Conservation (phyloP, 75 land plant genomes). For the Picea glauca region DNA sequence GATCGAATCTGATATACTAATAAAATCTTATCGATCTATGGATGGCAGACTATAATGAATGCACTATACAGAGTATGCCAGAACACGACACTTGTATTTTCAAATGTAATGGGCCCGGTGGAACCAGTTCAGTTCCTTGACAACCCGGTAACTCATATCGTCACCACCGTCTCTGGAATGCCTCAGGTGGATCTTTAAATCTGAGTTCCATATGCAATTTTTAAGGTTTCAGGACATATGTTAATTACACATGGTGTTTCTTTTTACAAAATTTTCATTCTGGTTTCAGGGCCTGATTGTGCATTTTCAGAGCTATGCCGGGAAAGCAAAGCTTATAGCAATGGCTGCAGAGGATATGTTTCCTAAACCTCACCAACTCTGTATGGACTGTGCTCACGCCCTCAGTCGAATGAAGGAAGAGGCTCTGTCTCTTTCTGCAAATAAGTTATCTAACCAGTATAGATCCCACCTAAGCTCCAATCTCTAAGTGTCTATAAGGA, state of each 20-base stretch:
- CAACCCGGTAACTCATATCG: conserved; percentile 50
- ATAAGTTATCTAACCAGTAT: too few relatives aligned
- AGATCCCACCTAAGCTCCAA: too few relatives aligned
- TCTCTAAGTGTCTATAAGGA: too few relatives aligned
- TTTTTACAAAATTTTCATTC: not conserved
- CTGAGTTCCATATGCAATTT: not conserved
- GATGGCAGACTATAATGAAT: not conserved
- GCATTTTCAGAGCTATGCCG: conserved; percentile 36
- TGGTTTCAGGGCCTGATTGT: conserved; percentile 25
- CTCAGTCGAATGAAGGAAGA: conserved; percentile 31
- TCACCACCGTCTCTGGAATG: conserved; percentile 49
- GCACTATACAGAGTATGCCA: conserved; percentile 19
- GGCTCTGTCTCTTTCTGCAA: not conserved
- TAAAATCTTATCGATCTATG: not conserved
- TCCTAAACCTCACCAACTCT: conserved; percentile 29
- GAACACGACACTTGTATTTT: conserved; percentile 65
- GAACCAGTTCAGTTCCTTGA: conserved; percentile 67
- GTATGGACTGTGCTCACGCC: conserved; percentile 18
- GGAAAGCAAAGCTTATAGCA: conserved; percentile 25
- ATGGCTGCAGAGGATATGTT: conserved; percentile 24
- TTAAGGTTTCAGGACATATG: not conserved
- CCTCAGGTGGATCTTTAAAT: conserved; percentile 59
- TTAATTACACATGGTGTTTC: not conserved
- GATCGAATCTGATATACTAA: too few relatives aligned
- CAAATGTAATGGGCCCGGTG: conserved; percentile 68